Conservation (phyloP, 108 stramenopile species). For the Discostella pseudostelligera region DNA sequence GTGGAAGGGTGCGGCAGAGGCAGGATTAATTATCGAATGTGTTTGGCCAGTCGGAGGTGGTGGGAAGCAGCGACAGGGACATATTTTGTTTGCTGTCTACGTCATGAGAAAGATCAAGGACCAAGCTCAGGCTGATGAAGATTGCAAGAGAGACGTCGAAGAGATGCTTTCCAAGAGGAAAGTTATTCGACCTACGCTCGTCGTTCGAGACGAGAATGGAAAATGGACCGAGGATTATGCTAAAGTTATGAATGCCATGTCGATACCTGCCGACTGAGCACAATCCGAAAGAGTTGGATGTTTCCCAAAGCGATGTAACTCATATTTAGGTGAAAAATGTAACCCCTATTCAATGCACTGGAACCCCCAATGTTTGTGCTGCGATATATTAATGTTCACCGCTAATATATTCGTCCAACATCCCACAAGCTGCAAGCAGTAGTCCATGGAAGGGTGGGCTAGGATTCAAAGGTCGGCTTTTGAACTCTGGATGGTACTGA, state of each 20-base stretch:
- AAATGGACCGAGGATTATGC: conserved; percentile 53
- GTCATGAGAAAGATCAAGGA: conserved; percentile 41
- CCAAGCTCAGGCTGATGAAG: too few species aligned
- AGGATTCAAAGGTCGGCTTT: conserved; percentile 92
- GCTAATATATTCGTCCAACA: conserved; percentile 60
- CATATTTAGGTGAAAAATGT: too few species aligned
- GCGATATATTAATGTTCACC: conserved; percentile 2
- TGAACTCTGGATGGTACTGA: conserved; percentile 99
- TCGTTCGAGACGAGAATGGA: conserved; percentile 44
- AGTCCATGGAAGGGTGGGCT: conserved; percentile 97
- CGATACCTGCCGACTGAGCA: conserved; percentile 31
- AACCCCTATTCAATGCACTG: too few species aligned
- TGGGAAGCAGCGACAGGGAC: conserved; percentile 23
- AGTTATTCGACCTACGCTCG: conserved; percentile 11
- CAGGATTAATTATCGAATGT: conserved; percentile 31
- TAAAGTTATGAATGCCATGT: conserved; percentile 48
- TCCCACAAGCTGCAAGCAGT: conserved; percentile 81
- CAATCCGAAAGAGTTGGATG: too few species aligned
- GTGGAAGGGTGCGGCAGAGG: conserved; percentile 34
- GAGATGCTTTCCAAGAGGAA: not conserved
- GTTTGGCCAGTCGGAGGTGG: conserved; percentile 42
- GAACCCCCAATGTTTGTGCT: too few species aligned
- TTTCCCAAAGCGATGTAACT: too few species aligned
- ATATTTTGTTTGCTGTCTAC: conserved; percentile 56
- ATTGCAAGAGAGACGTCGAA: not conserved